phyloP scores from a whole-genome alignment of 768 basidiomycete genomes.

The Mycena albidolilacea region DNA sequence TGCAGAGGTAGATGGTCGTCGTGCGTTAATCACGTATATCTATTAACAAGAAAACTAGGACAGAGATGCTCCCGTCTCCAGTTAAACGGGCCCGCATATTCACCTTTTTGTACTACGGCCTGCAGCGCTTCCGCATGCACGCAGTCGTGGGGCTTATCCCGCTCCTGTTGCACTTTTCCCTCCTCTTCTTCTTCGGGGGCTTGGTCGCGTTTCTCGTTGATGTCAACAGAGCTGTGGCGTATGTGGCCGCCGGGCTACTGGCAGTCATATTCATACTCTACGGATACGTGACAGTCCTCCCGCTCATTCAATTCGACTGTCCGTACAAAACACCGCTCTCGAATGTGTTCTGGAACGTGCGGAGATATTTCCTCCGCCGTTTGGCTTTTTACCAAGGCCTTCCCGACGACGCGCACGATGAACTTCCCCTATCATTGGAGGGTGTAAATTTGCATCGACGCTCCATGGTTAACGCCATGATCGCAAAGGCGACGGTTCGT shows the following conservation, averaged over 20 bases:
- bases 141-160: slow-evolving; percentile 31
- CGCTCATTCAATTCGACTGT: slow-evolving; percentile 28
- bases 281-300: slow-evolving; percentile 25
- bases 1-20: not conserved
- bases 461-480: slow-evolving; percentile 34
- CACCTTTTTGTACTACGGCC: slow-evolving; percentile 26
- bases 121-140: slow-evolving; percentile 38
- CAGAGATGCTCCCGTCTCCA: slow-evolving; percentile 19
- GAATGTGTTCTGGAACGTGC: slow-evolving; percentile 28
- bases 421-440: not conserved
- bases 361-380: slow-evolving; percentile 21
- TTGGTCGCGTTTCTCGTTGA: slow-evolving; percentile 33
- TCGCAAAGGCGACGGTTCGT: slow-evolving; percentile 32
- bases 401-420: too few species aligned
- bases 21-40: too few species aligned
- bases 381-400: not conserved
- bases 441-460: slow-evolving; percentile 3
- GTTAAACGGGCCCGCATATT: slow-evolving; percentile 36
- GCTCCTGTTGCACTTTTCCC: slow-evolving; percentile 36
- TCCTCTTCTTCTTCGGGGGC: slow-evolving; percentile 38
- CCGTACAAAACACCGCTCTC: slow-evolving; percentile 38
- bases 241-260: slow-evolving; percentile 12
- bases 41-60: not conserved
- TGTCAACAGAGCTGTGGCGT: slow-evolving; percentile 26
- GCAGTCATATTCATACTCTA: slow-evolving; percentile 23